Percentiles rank a stretch among this genome's conserved stretches.
Evolutionary conservation across 768 basidiomycete genomes (phyloP).

Genomic region (Hericium rajendrae): DNA sequence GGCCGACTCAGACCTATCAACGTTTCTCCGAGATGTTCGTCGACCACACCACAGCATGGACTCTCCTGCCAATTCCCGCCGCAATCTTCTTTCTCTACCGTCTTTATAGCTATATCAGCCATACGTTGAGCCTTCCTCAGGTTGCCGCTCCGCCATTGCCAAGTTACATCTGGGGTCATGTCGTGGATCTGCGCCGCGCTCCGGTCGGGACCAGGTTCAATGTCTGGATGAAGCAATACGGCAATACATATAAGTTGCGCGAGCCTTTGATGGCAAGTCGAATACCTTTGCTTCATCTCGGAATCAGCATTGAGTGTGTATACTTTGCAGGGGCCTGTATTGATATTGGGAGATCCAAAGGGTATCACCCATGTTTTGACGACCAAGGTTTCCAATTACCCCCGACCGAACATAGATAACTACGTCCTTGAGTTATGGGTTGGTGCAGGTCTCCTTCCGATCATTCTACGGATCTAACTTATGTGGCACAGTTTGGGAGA

Average conservation of each 20-base stretch:
- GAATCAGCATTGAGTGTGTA: too few species aligned
- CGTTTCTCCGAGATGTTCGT: too few species aligned
- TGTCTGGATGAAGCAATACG: background rate
- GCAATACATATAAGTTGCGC: background rate
- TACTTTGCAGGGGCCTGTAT: background rate
- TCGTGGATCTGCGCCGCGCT: background rate
- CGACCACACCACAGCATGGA: too few species aligned
- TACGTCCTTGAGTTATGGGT: background rate
- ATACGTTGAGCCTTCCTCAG: background rate
- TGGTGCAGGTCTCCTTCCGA: background rate
- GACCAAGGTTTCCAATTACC: background rate
- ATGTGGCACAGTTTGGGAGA: background rate
- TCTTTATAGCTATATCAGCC: background rate
- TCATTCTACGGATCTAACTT: background rate
- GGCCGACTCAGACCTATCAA: too few species aligned
- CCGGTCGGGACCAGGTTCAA: background rate
- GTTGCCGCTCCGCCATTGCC: background rate
- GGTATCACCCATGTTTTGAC: constrained; percentile 1
- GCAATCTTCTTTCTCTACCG: background rate
- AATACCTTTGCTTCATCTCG: background rate
- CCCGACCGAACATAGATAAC: background rate
- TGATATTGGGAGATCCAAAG: constrained; percentile 5
- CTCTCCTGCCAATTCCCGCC: too few species aligned
- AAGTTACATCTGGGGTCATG: background rate
- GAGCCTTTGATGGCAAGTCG: constrained; percentile 1